Evolutionary conservation across 257 asterid genomes (phyloP).

Genomic region (Oldenlandia corymbosa): DNA sequence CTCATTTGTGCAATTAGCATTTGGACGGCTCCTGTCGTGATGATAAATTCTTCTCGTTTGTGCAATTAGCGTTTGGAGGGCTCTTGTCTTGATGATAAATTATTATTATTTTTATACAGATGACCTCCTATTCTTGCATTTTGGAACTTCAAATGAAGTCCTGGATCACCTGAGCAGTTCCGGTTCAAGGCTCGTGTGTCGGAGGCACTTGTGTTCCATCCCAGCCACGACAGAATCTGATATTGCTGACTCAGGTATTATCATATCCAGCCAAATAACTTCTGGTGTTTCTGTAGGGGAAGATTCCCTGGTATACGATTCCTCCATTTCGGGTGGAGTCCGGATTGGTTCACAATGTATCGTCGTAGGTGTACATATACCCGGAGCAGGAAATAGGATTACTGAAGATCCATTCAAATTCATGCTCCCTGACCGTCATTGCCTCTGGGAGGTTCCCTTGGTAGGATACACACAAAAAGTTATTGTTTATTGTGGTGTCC

Average conservation of each 20-base stretch:
- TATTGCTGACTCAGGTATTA: slow-evolving; percentile 82
- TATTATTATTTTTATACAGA: slow-evolving; percentile 34
- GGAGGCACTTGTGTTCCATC: slow-evolving; percentile 91
- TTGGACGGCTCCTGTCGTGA: neutral
- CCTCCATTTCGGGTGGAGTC: slow-evolving; percentile 58
- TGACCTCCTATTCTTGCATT: slow-evolving; percentile 88
- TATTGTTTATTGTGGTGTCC: slow-evolving; percentile 87
- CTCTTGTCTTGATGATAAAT: slow-evolving; percentile 2
- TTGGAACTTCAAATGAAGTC: slow-evolving; percentile 97
- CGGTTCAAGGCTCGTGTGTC: slow-evolving; percentile 75
- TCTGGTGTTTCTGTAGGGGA: slow-evolving; percentile 87
- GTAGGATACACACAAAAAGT: slow-evolving; percentile 56
- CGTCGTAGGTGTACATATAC: slow-evolving; percentile 73
- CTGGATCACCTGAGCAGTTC: slow-evolving; percentile 83
- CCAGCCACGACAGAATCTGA: slow-evolving; percentile 89
- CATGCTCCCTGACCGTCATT: slow-evolving; percentile 94
- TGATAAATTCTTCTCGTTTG: neutral
- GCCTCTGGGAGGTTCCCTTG: slow-evolving; percentile 98
- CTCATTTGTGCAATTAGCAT: neutral
- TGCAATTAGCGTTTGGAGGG: neutral
- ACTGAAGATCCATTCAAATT: slow-evolving; percentile 48
- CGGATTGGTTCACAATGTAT: slow-evolving; percentile 90
- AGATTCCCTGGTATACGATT: slow-evolving; percentile 85
- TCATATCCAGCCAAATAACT: slow-evolving; percentile 75
- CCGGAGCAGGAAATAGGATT: slow-evolving; percentile 25